These are phyloP conservation scores for Ceratocystis alfenasii DNA, from an alignment of 2,329 filamentous ascomycete genomes.

Conservation along the genomic window DNA sequence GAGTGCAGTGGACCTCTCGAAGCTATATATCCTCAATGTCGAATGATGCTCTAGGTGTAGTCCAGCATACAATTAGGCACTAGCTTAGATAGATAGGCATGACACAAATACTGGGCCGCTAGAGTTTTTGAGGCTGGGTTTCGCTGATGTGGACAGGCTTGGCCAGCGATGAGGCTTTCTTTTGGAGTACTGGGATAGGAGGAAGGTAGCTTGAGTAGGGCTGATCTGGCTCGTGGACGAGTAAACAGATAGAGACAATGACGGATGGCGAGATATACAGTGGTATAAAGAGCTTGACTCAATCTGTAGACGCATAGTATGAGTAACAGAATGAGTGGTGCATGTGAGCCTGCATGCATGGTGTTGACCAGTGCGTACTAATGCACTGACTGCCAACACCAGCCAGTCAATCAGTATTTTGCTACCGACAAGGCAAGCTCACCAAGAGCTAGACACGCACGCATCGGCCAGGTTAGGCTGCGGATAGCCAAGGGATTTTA, in stretches of 20 bases:
- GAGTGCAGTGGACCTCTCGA: background rate
- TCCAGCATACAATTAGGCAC: background rate
- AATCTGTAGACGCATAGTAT: background rate
- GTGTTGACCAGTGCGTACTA: too few species aligned
- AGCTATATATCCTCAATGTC: background rate
- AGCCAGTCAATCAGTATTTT: too few species aligned
- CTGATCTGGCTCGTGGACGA: background rate
- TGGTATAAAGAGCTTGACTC: too few species aligned
- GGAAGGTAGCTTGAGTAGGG: background rate
- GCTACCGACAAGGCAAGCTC: too few species aligned
- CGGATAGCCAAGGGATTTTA: too few species aligned
- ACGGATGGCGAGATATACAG: background rate
- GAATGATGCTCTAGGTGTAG: background rate
- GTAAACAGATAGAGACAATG: too few species aligned
- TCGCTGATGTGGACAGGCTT: background rate
- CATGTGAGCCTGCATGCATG: background rate
- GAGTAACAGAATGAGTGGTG: background rate
- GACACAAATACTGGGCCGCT: constrained; percentile 2
- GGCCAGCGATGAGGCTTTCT: background rate
- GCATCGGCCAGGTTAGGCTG: too few species aligned
- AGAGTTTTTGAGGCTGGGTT: background rate
- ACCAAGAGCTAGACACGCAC: too few species aligned
- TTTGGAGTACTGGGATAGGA: background rate
- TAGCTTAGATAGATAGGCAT: background rate
- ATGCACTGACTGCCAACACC: too few species aligned